Conservation (phyloP, 495 filamentous ascomycete genomes). For the Collariella sp. region DNA sequence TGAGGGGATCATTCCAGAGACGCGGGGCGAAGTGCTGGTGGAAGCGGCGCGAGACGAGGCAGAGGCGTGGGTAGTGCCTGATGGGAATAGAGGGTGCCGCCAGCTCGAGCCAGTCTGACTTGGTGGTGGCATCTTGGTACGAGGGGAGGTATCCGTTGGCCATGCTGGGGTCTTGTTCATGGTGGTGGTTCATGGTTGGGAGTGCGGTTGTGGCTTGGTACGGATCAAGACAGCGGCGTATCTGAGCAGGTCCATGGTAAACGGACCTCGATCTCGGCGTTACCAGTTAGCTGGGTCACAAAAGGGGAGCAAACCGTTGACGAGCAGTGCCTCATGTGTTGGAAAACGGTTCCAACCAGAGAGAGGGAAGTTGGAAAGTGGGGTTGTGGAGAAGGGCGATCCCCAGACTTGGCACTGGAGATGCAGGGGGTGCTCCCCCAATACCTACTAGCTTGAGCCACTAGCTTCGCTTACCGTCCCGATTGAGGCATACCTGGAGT, state of each 20-base stretch:
- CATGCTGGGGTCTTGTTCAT: conserved; percentile 8
- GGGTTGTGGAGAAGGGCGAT: too few species aligned
- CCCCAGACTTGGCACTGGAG: too few species aligned
- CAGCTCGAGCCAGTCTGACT: conserved; percentile 37
- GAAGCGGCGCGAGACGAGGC: conserved; percentile 35
- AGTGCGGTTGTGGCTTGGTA: not conserved
- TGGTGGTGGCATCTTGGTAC: conserved; percentile 34
- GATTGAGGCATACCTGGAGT: too few species aligned
- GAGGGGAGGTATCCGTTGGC: conserved; percentile 34
- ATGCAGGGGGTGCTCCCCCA: too few species aligned
- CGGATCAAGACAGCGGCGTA: not conserved
- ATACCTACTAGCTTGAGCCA: too few species aligned
- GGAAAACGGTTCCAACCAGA: too few species aligned
- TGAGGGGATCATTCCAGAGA: conserved; percentile 40
- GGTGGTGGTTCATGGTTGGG: not conserved
- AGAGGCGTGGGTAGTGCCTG: conserved; percentile 32
- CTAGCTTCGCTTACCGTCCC: too few species aligned
- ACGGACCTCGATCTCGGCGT: not conserved
- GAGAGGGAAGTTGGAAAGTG: too few species aligned
- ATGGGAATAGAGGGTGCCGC: conserved; percentile 31
- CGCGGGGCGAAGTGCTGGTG: conserved; percentile 36
- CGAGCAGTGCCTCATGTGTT: not conserved
- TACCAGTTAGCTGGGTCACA: too few species aligned
- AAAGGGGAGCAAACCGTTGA: too few species aligned
- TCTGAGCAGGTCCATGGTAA: not conserved